These are phyloP conservation scores for Limonium bicolor DNA, from an alignment of 148 eudicot genomes.

Conservation along the genomic window DNA sequence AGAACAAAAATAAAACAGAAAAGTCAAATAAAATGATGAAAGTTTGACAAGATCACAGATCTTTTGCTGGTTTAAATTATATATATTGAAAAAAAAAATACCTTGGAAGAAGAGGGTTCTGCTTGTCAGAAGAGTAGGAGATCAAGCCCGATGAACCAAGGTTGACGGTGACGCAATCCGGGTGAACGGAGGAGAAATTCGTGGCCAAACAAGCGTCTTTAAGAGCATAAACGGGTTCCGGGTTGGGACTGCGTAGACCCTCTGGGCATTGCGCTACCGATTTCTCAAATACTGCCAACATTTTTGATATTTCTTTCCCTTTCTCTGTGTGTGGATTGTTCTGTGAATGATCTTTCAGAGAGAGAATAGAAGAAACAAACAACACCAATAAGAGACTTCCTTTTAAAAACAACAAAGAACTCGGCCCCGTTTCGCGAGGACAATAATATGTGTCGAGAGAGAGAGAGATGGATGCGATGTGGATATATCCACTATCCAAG, in stretches of 20 bases:
- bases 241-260: slow-evolving; percentile 35
- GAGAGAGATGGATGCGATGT: no score
- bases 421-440: no score
- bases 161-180: slow-evolving; percentile 43
- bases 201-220: slow-evolving; percentile 53
- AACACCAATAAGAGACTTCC: no score
- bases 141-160: slow-evolving; percentile 46
- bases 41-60: no score
- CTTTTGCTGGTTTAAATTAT: no score
- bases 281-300: slow-evolving; percentile 80
- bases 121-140: slow-evolving; percentile 42
- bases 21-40: not conserved
- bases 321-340: slow-evolving; percentile 2
- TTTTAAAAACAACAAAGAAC: no score
- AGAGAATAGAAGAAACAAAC: no score
- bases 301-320: slow-evolving; percentile 6
- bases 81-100: slow-evolving; percentile 5
- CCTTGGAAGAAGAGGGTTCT: slow-evolving; percentile 83
- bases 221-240: slow-evolving; percentile 27
- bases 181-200: slow-evolving; percentile 37
- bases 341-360: no score
- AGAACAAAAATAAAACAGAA: not conserved
- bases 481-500: no score
- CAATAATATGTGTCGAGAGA: no score
- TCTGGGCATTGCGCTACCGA: slow-evolving; percentile 69